Percentiles rank a stretch among this genome's conserved stretches.
Evolutionary conservation across 371 early-diverging fungal species (phyloP).

Genomic region (Dinochytrium kinnereticum): DNA sequence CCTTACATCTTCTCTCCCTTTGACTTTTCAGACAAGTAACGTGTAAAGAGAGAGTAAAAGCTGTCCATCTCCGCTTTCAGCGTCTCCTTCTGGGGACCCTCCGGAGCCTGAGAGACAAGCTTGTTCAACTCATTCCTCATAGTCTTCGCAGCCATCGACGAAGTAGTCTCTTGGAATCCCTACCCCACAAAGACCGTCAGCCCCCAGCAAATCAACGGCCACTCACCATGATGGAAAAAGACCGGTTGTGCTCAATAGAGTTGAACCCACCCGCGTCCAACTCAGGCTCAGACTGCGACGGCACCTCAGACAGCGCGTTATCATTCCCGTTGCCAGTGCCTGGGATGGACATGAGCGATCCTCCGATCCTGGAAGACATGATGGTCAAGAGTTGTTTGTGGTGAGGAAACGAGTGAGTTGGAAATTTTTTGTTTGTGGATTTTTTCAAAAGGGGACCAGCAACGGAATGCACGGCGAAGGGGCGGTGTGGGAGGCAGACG

Average conservation of each 20-base stretch:
- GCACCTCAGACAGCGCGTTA: background rate
- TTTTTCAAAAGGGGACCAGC: no score
- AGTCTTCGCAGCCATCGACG: slow-evolving; percentile 24
- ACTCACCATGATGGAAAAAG: slow-evolving; percentile 7
- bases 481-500: background rate
- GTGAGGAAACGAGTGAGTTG: background rate
- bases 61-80: slow-evolving; percentile 74
- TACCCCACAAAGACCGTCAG: background rate
- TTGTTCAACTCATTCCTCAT: slow-evolving; percentile 55
- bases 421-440: no score
- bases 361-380: background rate
- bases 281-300: background rate
- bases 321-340: background rate
- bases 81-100: slow-evolving; percentile 34
- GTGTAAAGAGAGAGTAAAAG: slow-evolving; percentile 88
- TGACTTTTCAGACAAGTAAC: slow-evolving; percentile 79
- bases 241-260: slow-evolving; percentile 5
- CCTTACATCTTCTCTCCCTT: slow-evolving; percentile 86
- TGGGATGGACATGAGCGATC: background rate
- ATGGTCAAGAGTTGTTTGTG: background rate
- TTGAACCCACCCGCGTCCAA: background rate
- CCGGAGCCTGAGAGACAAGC: slow-evolving; percentile 47
- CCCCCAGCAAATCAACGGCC: no score
- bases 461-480: background rate
- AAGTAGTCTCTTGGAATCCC: slow-evolving; percentile 14